A percentile compares a stretch with the other conserved stretches of the same genome.
phyloP scores from a whole-genome alignment of 805 yeast genomes.

The Saccharomycopsis olivae region DNA sequence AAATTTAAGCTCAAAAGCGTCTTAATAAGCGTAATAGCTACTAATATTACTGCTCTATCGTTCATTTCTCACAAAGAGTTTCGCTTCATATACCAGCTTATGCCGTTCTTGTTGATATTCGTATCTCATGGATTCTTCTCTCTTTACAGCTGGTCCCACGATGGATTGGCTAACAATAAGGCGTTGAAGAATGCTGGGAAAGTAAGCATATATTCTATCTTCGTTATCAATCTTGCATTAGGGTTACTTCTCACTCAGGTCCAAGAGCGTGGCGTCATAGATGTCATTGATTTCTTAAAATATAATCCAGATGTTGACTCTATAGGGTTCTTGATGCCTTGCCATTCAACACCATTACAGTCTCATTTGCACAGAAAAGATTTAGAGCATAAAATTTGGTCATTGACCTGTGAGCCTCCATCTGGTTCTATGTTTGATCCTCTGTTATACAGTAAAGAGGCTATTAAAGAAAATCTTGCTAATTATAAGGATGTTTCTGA shows the following conservation, averaged over 20 bases:
- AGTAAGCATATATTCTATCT: conserved; percentile 20
- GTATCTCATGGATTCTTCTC: conserved; percentile 31
- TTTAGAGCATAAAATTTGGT: conserved; percentile 48
- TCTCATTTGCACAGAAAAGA: conserved; percentile 59
- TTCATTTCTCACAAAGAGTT: conserved; percentile 78
- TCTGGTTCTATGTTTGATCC: conserved; percentile 20
- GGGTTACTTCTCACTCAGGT: conserved; percentile 46
- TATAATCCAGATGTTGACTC: conserved; percentile 31
- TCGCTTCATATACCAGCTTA: conserved; percentile 76
- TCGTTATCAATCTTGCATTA: conserved; percentile 30
- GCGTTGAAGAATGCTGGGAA: conserved; percentile 11
- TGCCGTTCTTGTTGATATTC: conserved; percentile 56
- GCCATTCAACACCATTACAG: conserved; percentile 97
- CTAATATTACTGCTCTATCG: conserved; percentile 51
- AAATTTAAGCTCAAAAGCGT: conserved; percentile 23
- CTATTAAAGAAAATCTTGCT: conserved; percentile 20
- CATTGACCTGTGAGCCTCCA: conserved; percentile 90
- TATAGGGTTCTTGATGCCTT: conserved; percentile 83
- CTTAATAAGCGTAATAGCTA: conserved; percentile 24
- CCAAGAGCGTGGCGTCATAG: conserved; percentile 83
- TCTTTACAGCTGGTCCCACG: neutral
- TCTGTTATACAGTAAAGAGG: conserved; percentile 12
- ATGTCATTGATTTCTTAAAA: conserved; percentile 46
- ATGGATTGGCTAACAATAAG: neutral
- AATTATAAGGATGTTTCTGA: conserved; percentile 82